Conservation (phyloP, 2,329 filamentous ascomycete genomes). For the Akanthomyces dipterigenus region DNA sequence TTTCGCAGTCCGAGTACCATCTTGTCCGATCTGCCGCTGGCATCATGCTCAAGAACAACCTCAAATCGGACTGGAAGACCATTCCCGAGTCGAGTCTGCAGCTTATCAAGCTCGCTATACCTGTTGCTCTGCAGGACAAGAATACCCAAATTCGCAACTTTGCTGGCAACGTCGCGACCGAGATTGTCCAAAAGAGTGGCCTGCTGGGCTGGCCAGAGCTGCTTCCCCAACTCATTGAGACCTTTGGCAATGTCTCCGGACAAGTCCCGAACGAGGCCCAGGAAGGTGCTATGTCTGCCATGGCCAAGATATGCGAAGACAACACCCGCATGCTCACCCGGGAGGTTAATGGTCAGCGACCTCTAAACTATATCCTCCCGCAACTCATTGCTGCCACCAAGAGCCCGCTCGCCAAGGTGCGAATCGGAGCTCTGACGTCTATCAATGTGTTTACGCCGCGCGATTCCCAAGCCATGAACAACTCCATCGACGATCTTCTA, state of each 20-base stretch:
- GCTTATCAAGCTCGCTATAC: constrained; percentile 73
- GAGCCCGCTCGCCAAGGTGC: constrained; percentile 68
- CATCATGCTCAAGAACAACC: constrained; percentile 93
- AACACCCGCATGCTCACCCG: constrained; percentile 80
- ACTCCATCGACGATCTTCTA: constrained; percentile 73
- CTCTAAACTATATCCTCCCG: constrained; percentile 80
- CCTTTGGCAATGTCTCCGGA: constrained; percentile 67
- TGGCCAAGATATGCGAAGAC: constrained; percentile 96
- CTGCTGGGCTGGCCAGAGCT: constrained; percentile 88
- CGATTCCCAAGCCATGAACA: constrained; percentile 74
- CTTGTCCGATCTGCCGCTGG: constrained; percentile 80
- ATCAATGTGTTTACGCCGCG: constrained; percentile 90
- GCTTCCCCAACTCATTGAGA: constrained; percentile 70
- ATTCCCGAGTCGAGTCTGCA: constrained; percentile 67
- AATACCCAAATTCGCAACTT: constrained; percentile 79
- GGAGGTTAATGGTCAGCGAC: constrained; percentile 82
- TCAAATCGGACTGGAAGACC: constrained; percentile 66
- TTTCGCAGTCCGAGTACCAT: constrained; percentile 57
- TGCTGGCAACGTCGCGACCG: constrained; percentile 89
- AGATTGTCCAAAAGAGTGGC: constrained; percentile 77
- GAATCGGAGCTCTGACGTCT: constrained; percentile 69
- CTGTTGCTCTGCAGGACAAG: constrained; percentile 73
- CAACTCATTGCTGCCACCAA: constrained; percentile 84
- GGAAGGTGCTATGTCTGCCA: constrained; percentile 87
- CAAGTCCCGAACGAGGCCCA: constrained; percentile 66